phyloP scores from a whole-genome alignment of 1,284 basidiomycete genomes.

The Meripilus lineatus region DNA sequence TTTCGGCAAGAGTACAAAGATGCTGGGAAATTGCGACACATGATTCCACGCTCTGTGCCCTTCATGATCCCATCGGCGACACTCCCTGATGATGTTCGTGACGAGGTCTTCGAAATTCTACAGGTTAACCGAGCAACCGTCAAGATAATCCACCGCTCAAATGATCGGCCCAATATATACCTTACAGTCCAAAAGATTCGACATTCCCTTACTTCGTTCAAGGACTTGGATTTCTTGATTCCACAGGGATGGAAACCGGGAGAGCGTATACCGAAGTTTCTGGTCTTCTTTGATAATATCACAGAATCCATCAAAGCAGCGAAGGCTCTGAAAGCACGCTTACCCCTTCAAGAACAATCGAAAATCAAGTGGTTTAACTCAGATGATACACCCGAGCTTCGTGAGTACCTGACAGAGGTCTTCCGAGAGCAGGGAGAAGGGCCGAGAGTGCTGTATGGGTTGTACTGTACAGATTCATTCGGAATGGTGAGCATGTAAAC shows the following conservation, averaged over 20 bases:
- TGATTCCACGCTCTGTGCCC: background rate
- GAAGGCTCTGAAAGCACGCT: constrained; percentile 7
- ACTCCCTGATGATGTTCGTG: background rate
- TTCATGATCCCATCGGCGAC: constrained; percentile 5
- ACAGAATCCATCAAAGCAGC: constrained; percentile 8
- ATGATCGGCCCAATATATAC: constrained; percentile 7
- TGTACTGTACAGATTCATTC: constrained; percentile 26
- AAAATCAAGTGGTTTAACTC: constrained; percentile 20
- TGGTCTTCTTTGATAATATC: constrained; percentile 29
- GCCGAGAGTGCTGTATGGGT: constrained; percentile 18
- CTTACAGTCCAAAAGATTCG: constrained; percentile 1
- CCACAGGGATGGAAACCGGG: constrained; percentile 6
- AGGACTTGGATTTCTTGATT: constrained; percentile 7
- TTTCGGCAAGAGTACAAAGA: constrained; percentile 29
- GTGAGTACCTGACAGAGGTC: constrained; percentile 10
- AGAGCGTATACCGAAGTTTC: constrained; percentile 18
- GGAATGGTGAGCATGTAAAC: constrained; percentile 33
- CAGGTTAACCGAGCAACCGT: background rate
- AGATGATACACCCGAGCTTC: too few species aligned
- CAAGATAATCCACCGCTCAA: background rate
- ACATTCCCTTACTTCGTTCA: background rate
- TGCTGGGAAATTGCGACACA: constrained; percentile 7
- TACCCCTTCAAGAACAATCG: constrained; percentile 7
- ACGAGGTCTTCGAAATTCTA: background rate
- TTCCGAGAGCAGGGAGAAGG: constrained; percentile 13